Conservation (phyloP, 1,284 basidiomycete genomes). For the Ganoderma resinaceum region DNA sequence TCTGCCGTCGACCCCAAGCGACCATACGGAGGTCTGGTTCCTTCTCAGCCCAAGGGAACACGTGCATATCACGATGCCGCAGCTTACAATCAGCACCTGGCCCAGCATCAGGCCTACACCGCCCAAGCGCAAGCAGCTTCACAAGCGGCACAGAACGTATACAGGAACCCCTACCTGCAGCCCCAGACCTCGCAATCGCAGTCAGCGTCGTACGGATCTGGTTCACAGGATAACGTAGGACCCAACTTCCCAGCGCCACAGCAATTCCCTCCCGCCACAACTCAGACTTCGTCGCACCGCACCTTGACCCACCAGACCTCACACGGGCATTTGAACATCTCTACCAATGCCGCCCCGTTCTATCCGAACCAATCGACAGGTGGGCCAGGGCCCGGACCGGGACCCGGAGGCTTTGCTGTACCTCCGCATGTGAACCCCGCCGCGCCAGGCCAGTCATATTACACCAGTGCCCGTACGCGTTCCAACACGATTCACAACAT, state of each 20-base stretch:
- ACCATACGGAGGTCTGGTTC: constrained; percentile 94
- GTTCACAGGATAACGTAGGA: constrained; percentile 36
- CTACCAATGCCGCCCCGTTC: constrained; percentile 47
- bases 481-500: constrained; percentile 90
- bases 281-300: constrained; percentile 38
- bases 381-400: constrained; percentile 12
- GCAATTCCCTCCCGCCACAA: constrained; percentile 39
- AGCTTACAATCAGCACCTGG: constrained; percentile 92
- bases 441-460: constrained; percentile 72
- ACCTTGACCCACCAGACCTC: constrained; percentile 55
- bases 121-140: constrained; percentile 78
- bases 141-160: constrained; percentile 70
- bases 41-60: constrained; percentile 79
- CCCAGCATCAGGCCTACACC: constrained; percentile 93
- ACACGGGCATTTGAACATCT: constrained; percentile 53
- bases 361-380: constrained; percentile 48
- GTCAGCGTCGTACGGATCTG: constrained; percentile 27
- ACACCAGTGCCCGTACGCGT: constrained; percentile 65
- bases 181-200: constrained; percentile 46
- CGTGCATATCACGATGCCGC: constrained; percentile 93
- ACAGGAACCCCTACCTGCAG: constrained; percentile 77
- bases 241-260: constrained; percentile 40
- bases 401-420: constrained; percentile 33
- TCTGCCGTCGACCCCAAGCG: constrained; percentile 73
- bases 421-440: constrained; percentile 55